Conservation (phyloP, 495 filamentous ascomycete genomes). For the Aspergillus nidulans region DNA sequence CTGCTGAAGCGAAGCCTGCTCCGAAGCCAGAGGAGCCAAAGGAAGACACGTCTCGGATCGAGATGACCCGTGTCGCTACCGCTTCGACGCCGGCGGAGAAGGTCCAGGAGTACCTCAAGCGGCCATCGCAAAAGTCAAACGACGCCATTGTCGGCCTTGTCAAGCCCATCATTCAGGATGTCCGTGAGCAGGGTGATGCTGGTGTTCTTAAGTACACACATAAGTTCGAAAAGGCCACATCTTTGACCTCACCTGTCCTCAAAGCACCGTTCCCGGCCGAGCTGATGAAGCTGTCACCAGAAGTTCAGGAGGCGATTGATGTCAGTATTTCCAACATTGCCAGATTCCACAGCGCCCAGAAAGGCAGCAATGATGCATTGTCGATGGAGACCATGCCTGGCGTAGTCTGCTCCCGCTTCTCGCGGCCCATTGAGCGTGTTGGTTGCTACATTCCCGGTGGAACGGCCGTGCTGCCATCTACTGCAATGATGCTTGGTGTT, state of each 20-base stretch:
- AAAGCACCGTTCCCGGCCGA: constrained; percentile 77
- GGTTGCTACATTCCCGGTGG: constrained; percentile 94
- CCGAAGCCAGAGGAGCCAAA: constrained; percentile 38
- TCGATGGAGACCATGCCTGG: constrained; percentile 96
- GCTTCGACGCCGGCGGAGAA: constrained; percentile 53
- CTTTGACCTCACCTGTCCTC: constrained; percentile 81
- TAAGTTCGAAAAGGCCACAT: constrained; percentile 94
- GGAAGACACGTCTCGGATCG: constrained; percentile 59
- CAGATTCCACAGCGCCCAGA: constrained; percentile 88
- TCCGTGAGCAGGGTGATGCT: constrained; percentile 75
- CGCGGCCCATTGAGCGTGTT: constrained; percentile 86
- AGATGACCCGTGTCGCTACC: constrained; percentile 75
- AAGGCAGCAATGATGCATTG: constrained; percentile 67
- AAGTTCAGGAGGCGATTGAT: constrained; percentile 88
- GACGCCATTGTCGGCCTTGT: constrained; percentile 88
- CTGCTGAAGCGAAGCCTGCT: constrained; percentile 39
- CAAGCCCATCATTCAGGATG: constrained; percentile 81
- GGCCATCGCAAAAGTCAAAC: constrained; percentile 87
- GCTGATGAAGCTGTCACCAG: constrained; percentile 77
- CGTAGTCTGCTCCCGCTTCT: constrained; percentile 89
- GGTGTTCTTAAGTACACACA: constrained; percentile 88
- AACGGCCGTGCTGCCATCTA: constrained; percentile 91
- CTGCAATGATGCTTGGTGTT: constrained; percentile 95
- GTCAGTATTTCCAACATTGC: constrained; percentile 88
- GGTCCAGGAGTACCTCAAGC: constrained; percentile 67